Conservation (phyloP, 768 basidiomycete genomes). For the Pleurotus sapidus region DNA sequence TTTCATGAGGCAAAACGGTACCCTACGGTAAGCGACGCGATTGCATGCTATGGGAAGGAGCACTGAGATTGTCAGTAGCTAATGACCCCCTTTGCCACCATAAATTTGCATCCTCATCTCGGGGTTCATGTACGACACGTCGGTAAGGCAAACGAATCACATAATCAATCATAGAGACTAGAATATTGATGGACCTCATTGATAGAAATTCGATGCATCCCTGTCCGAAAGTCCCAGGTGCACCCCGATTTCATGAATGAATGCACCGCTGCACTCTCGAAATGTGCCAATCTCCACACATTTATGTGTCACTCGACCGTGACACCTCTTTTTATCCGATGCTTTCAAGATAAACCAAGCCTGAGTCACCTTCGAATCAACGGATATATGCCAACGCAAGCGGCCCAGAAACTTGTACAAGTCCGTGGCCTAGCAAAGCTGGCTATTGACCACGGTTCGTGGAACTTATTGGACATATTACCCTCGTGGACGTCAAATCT, state of each 20-base stretch:
- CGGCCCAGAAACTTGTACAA: conserved; percentile 40
- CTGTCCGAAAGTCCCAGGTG: conserved; percentile 31
- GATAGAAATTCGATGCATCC: conserved; percentile 51
- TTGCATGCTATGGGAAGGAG: background rate
- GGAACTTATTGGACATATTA: conserved; percentile 57
- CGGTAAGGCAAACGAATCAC: conserved; percentile 29
- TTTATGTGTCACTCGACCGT: conserved; percentile 55
- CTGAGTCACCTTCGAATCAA: conserved; percentile 47
- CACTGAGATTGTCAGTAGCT: conserved; percentile 22
- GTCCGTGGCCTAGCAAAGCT: conserved; percentile 41
- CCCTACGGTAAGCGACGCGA: conserved; percentile 34
- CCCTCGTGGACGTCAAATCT: conserved; percentile 53
- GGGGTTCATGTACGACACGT: conserved; percentile 59
- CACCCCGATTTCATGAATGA: conserved; percentile 52
- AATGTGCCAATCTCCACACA: conserved; percentile 49
- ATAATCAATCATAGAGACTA: background rate
- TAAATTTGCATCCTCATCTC: conserved; percentile 49
- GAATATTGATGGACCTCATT: background rate
- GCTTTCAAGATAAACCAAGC: conserved; percentile 39
- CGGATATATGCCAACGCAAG: conserved; percentile 50
- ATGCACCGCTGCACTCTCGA: conserved; percentile 42
- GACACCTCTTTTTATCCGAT: conserved; percentile 46
- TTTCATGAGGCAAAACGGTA: conserved; percentile 57
- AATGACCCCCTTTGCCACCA: conserved; percentile 59
- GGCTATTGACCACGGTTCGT: conserved; percentile 57